These are phyloP conservation scores for Endothia cerciana DNA, from an alignment of 2,329 filamentous ascomycete genomes.

Conservation along the genomic window DNA sequence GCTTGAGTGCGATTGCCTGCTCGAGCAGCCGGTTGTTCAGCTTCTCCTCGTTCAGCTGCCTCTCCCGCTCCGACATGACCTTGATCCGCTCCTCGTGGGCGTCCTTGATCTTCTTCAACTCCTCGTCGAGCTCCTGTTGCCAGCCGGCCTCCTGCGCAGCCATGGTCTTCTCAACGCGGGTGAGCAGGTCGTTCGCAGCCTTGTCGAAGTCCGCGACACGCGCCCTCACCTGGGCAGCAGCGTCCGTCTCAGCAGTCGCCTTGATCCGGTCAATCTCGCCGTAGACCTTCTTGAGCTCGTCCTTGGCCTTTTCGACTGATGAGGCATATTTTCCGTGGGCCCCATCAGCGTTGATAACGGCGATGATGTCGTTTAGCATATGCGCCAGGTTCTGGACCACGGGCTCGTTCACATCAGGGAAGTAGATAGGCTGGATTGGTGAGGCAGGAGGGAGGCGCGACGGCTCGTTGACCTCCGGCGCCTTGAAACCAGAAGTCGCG, in stretches of 20 bases:
- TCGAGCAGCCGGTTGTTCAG: slow-evolving; percentile 85
- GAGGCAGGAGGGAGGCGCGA: slow-evolving; percentile 66
- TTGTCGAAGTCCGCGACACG: slow-evolving; percentile 79
- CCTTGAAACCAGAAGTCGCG: slow-evolving; percentile 47
- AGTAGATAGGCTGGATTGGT: slow-evolving; percentile 76
- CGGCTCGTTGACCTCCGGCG: slow-evolving; percentile 68
- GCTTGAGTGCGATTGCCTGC: slow-evolving; percentile 88
- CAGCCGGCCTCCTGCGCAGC: slow-evolving; percentile 78
- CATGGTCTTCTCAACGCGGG: slow-evolving; percentile 85
- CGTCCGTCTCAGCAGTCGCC: slow-evolving; percentile 67
- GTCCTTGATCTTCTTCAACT: slow-evolving; percentile 78
- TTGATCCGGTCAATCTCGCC: slow-evolving; percentile 77
- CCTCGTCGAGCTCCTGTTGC: slow-evolving; percentile 83
- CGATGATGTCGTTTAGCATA: slow-evolving; percentile 95
- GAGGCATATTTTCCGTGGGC: slow-evolving; percentile 76
- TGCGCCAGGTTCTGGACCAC: slow-evolving; percentile 92
- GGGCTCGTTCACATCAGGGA: slow-evolving; percentile 78
- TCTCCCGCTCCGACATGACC: slow-evolving; percentile 77
- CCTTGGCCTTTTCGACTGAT: slow-evolving; percentile 84
- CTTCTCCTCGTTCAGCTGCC: slow-evolving; percentile 80
- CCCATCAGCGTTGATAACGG: slow-evolving; percentile 86
- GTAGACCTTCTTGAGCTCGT: slow-evolving; percentile 77
- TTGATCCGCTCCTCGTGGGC: slow-evolving; percentile 81
- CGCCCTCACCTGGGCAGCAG: slow-evolving; percentile 75
- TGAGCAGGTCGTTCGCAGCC: slow-evolving; percentile 84